These are phyloP conservation scores for Fraxinus velutina DNA, from an alignment of 305 asterid genomes.

Conservation along the genomic window DNA sequence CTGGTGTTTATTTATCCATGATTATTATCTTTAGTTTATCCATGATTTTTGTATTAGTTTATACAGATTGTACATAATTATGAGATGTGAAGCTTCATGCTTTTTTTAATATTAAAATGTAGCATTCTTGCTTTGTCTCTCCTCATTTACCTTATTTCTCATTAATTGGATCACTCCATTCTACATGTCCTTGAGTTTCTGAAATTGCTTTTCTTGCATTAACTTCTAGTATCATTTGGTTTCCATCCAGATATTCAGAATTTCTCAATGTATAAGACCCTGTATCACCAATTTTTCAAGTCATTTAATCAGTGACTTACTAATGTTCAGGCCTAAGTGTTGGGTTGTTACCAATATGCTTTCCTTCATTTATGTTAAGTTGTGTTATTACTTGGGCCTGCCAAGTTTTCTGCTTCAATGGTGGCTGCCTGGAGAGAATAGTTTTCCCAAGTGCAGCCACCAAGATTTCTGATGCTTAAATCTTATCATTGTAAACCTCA, in stretches of 20 bases:
- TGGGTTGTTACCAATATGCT: not conserved
- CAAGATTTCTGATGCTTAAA: not conserved
- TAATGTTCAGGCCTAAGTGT: not conserved
- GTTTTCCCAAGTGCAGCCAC: conserved; percentile 2
- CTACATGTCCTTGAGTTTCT: conserved; percentile 16
- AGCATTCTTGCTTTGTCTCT: not conserved
- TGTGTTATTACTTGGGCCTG: not conserved
- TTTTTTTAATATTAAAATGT: not conserved
- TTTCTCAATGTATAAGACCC: not conserved
- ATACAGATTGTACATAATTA: not conserved
- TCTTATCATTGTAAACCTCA: not conserved
- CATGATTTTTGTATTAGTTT: not conserved
- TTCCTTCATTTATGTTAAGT: not conserved
- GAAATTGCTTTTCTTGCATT: not conserved
- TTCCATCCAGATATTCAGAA: not conserved
- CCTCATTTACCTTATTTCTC: conserved; percentile 5
- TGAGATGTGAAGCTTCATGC: conserved; percentile 6
- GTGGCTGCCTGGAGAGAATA: not conserved
- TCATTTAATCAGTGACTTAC: not conserved
- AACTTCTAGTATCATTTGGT: not conserved
- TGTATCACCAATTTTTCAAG: not conserved
- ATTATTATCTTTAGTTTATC: conserved; percentile 5
- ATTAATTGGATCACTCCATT: not conserved
- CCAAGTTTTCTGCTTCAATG: not conserved
- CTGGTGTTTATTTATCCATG: not conserved